phyloP scores from a whole-genome alignment of 2,329 filamentous ascomycete species.

The Alternaria gaisen region DNA sequence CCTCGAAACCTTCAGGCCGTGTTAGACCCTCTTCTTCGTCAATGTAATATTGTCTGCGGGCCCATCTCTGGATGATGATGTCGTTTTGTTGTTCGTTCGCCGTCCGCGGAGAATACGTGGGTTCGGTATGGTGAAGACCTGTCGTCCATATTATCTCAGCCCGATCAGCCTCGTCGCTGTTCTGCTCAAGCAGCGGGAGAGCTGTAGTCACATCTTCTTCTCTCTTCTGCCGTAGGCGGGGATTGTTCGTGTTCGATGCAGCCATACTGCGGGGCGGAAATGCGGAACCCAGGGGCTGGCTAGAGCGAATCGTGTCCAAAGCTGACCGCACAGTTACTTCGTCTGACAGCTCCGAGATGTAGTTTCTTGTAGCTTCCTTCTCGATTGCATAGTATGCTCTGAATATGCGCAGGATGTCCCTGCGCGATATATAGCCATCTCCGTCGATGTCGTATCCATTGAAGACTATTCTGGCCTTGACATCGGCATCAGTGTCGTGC shows the following conservation, averaged over 20 bases:
- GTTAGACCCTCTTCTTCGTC: slow-evolving; percentile 81
- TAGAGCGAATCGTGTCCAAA: slow-evolving; percentile 53
- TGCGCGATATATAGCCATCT: slow-evolving; percentile 84
- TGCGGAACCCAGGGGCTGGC: slow-evolving; percentile 57
- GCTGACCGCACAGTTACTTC: slow-evolving; percentile 71
- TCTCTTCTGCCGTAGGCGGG: slow-evolving; percentile 43
- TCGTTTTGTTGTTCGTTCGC: slow-evolving; percentile 23
- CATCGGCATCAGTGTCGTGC: slow-evolving; percentile 58
- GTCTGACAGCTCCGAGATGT: slow-evolving; percentile 77
- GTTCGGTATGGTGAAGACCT: slow-evolving; percentile 19
- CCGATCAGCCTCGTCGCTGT: slow-evolving; percentile 35
- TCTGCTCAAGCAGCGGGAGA: slow-evolving; percentile 33
- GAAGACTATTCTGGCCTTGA: slow-evolving; percentile 69
- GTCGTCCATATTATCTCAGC: slow-evolving; percentile 25
- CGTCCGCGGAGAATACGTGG: slow-evolving; percentile 1
- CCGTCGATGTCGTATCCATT: slow-evolving; percentile 89
- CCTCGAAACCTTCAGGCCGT: slow-evolving; percentile 31
- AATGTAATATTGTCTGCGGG: slow-evolving; percentile 79
- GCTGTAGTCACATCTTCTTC: slow-evolving; percentile 43
- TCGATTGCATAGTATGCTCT: slow-evolving; percentile 90
- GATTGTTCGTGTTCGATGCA: slow-evolving; percentile 25
- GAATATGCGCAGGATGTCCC: slow-evolving; percentile 91
- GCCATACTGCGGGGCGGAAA: slow-evolving; percentile 52
- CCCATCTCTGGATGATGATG: slow-evolving; percentile 72
- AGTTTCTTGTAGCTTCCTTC: slow-evolving; percentile 86